Percentiles rank a stretch among this genome's conserved stretches.
phyloP scores from a whole-genome alignment of 2,329 filamentous ascomycete species.

The Penicillium sp. region DNA sequence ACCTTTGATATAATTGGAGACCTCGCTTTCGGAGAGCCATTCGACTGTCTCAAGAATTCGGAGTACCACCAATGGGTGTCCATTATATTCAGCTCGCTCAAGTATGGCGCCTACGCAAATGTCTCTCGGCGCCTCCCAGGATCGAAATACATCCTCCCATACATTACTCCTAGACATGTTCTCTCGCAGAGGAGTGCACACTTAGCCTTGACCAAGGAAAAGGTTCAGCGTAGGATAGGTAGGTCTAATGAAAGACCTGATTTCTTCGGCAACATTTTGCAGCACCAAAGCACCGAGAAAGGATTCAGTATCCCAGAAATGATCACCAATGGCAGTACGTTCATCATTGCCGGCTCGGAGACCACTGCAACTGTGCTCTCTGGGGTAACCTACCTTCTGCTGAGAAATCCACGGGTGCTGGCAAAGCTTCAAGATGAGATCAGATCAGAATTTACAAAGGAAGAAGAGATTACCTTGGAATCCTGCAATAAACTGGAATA shows the following conservation, averaged over 20 bases:
- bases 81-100: conserved; percentile 6
- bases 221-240: conserved; percentile 2
- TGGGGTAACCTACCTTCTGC: conserved; percentile 37
- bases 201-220: conserved; percentile 5
- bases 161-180: conserved; percentile 3
- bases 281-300: conserved; percentile 11
- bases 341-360: conserved; percentile 34
- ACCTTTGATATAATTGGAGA: conserved; percentile 31
- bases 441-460: conserved; percentile 26
- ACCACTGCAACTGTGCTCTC: conserved; percentile 42
- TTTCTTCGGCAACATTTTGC: conserved; percentile 14
- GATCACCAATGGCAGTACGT: conserved; percentile 18
- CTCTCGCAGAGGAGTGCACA: neutral
- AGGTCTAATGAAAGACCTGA: conserved; percentile 14
- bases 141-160: neutral
- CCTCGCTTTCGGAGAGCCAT: conserved; percentile 26
- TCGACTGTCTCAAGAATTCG: conserved; percentile 23
- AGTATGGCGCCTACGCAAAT: conserved; percentile 4
- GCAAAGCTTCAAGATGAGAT: conserved; percentile 35
- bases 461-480: conserved; percentile 33
- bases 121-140: conserved; percentile 7
- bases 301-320: conserved; percentile 19
- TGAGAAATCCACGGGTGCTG: conserved; percentile 28
- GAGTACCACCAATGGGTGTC: conserved; percentile 23
- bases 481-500: conserved; percentile 30